These are phyloP conservation scores for Crithidia thermophila DNA, from an alignment of 208 protist genomes.

Conservation along the genomic window DNA sequence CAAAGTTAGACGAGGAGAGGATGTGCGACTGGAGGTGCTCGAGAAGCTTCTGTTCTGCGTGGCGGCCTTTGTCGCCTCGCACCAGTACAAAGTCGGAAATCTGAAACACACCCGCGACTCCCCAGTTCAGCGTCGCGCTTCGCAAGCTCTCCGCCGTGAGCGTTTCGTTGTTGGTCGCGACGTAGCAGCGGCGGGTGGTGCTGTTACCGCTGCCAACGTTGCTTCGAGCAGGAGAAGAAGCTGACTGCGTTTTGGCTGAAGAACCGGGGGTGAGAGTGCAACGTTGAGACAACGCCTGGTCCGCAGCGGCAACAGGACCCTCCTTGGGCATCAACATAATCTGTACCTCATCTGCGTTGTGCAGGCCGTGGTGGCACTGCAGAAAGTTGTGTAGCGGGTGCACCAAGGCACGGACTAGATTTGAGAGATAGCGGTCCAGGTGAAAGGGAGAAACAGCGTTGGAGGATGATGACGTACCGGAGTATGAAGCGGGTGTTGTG, in stretches of 20 bases:
- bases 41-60: constrained; percentile 56
- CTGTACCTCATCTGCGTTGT: constrained; percentile 65
- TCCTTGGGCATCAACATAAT: constrained; percentile 51
- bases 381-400: constrained; percentile 60
- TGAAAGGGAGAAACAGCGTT: constrained; percentile 13
- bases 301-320: constrained; percentile 32
- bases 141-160: constrained; percentile 30
- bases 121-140: constrained; percentile 32
- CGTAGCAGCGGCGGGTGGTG: constrained; percentile 36
- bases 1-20: constrained; percentile 1
- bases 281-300: no score
- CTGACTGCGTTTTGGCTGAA: no score
- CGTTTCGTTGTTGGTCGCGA: constrained; percentile 54
- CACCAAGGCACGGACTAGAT: constrained; percentile 43
- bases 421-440: constrained; percentile 42
- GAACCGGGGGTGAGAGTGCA: no score
- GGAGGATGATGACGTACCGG: background rate
- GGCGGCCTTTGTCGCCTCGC: constrained; percentile 32
- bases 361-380: constrained; percentile 40
- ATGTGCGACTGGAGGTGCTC: constrained; percentile 25
- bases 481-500: constrained; percentile 1
- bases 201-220: background rate
- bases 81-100: constrained; percentile 44
- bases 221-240: no score
- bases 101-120: constrained; percentile 38